Evolutionary conservation across 2,329 filamentous ascomycete species (phyloP).

Genomic region (Dactylonectria estremocensis): DNA sequence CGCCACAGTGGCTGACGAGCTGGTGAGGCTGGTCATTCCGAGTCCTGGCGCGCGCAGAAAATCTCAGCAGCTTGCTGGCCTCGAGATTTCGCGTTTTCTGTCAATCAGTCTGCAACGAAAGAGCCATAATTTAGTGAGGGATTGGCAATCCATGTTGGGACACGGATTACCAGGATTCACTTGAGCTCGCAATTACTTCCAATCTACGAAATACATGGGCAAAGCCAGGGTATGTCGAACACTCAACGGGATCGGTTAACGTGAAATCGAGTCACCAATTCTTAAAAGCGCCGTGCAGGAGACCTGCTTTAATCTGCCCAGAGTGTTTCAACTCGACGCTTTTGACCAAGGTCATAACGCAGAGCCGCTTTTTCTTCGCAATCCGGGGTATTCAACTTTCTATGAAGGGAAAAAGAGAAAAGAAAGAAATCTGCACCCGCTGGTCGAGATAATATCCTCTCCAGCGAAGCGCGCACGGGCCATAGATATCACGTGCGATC

Average conservation of each 20-base stretch:
- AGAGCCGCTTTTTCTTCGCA: slow-evolving; percentile 69
- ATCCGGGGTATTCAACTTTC: slow-evolving; percentile 73
- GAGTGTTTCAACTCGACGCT: slow-evolving; percentile 70
- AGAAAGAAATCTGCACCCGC: slow-evolving; percentile 31
- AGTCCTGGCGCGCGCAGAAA: neutral
- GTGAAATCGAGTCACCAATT: slow-evolving; percentile 72
- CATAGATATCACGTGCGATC: slow-evolving; percentile 39
- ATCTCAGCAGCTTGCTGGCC: neutral
- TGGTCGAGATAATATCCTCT: slow-evolving; percentile 37
- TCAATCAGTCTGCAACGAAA: neutral
- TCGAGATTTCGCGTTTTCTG: too few species aligned
- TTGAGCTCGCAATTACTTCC: too few species aligned
- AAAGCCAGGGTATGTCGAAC: slow-evolving; percentile 64
- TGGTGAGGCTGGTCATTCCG: neutral
- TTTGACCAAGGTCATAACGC: slow-evolving; percentile 58
- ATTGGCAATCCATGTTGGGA: neutral
- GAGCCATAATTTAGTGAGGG: neutral
- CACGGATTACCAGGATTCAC: neutral
- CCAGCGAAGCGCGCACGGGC: slow-evolving; percentile 46
- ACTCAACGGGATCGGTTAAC: slow-evolving; percentile 77
- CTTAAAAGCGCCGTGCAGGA: slow-evolving; percentile 71
- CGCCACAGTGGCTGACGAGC: neutral
- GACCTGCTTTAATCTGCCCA: slow-evolving; percentile 68
- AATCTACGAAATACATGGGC: slow-evolving; percentile 7
- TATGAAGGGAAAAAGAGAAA: slow-evolving; percentile 57